Conservation (phyloP, 345 rosid species). For the Draba incana region DNA sequence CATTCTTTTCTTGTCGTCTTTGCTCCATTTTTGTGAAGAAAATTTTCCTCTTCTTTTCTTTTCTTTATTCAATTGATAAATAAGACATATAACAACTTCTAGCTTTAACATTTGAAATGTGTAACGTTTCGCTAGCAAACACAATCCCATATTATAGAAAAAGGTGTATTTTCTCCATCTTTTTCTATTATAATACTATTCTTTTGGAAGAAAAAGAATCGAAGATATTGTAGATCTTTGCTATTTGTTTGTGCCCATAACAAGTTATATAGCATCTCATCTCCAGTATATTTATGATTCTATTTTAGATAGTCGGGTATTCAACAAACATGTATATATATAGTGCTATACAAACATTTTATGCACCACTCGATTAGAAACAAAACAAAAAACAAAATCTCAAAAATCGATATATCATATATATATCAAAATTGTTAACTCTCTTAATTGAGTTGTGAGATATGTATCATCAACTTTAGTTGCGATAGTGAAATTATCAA, state of each 20-base stretch:
- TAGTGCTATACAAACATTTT: not conserved
- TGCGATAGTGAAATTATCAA: slow-evolving; percentile 20
- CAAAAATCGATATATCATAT: not conserved
- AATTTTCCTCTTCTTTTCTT: not conserved
- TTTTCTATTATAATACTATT: slow-evolving; percentile 17
- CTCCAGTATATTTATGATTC: not conserved
- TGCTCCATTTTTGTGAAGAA: slow-evolving; percentile 18
- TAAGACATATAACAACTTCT: slow-evolving; percentile 43
- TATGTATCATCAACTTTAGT: slow-evolving; percentile 17
- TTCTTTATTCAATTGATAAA: not conserved
- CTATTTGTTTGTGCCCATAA: slow-evolving; percentile 20
- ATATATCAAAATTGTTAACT: not conserved
- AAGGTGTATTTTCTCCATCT: slow-evolving; percentile 28
- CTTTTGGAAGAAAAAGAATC: slow-evolving; percentile 7
- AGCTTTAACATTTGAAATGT: slow-evolving; percentile 15
- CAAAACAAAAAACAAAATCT: slow-evolving; percentile 1
- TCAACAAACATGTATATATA: not conserved
- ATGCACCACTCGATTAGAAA: not conserved
- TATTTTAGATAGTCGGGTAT: slow-evolving; percentile 9
- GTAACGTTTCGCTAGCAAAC: slow-evolving; percentile 33
- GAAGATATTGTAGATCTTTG: slow-evolving; percentile 12
- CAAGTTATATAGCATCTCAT: slow-evolving; percentile 13
- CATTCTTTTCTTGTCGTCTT: slow-evolving; percentile 32
- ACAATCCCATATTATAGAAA: slow-evolving; percentile 29
- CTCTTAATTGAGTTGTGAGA: slow-evolving; percentile 14